Percentiles rank a stretch among this genome's conserved stretches.
These are phyloP conservation scores for Ophiostoma piceae DNA, from an alignment of 2,329 filamentous ascomycete genomes.

Conservation along the genomic window DNA sequence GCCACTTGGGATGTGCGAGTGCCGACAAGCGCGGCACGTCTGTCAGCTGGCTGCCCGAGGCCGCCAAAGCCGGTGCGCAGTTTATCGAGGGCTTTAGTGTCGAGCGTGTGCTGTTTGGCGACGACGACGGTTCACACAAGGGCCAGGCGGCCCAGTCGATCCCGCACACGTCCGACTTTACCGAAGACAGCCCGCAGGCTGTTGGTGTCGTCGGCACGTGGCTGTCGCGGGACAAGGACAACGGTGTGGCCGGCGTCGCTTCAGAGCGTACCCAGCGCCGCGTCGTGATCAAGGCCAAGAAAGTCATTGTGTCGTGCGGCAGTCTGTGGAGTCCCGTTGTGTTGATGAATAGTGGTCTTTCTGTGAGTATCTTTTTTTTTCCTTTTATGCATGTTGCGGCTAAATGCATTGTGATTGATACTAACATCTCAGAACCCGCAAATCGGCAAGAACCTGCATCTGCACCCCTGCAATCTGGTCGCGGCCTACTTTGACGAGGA, in stretches of 20 bases:
- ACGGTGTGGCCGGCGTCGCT: slow-evolving; percentile 47
- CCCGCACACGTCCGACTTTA: neutral
- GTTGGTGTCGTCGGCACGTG: slow-evolving; percentile 69
- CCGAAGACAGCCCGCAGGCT: slow-evolving; percentile 37
- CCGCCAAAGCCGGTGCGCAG: slow-evolving; percentile 66
- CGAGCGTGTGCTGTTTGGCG: slow-evolving; percentile 64
- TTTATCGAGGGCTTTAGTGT: slow-evolving; percentile 81
- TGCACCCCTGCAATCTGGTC: slow-evolving; percentile 66
- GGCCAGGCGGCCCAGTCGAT: slow-evolving; percentile 5
- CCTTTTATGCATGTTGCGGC: neutral
- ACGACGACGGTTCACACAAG: slow-evolving; percentile 34
- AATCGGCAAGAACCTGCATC: slow-evolving; percentile 72
- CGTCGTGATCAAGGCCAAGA: slow-evolving; percentile 70
- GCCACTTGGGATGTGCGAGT: slow-evolving; percentile 56
- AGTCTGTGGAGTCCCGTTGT: slow-evolving; percentile 72
- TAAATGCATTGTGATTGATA: slow-evolving; percentile 31
- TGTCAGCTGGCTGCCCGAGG: slow-evolving; percentile 72
- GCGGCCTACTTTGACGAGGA: slow-evolving; percentile 64
- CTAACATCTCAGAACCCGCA: slow-evolving; percentile 57
- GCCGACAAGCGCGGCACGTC: slow-evolving; percentile 74
- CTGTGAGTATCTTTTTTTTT: slow-evolving; percentile 39
- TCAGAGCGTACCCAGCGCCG: slow-evolving; percentile 50
- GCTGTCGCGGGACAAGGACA: slow-evolving; percentile 63
- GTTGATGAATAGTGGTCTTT: slow-evolving; percentile 70
- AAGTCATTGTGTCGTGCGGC: slow-evolving; percentile 73